Conservation (phyloP, 1,284 basidiomycete genomes). For the Apiotrichum sp. region DNA sequence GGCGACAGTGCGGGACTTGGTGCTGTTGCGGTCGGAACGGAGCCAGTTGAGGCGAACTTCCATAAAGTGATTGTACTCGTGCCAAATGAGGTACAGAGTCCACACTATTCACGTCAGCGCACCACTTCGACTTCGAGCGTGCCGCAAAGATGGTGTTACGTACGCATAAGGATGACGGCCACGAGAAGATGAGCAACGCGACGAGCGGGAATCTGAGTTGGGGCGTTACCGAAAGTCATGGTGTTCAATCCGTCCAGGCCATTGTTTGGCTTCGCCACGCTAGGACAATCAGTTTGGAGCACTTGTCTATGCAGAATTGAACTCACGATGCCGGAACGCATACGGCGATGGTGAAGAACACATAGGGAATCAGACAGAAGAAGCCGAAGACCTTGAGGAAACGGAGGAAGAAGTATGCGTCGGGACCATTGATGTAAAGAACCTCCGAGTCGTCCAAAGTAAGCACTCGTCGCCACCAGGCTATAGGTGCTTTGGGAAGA, state of each 20-base stretch:
- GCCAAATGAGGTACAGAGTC: conserved; percentile 73
- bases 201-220: conserved; percentile 50
- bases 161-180: conserved; percentile 67
- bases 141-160: conserved; percentile 31
- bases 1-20: conserved; percentile 81
- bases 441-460: conserved; percentile 33
- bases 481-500: conserved; percentile 24
- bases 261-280: conserved; percentile 32
- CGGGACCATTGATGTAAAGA: conserved; percentile 68
- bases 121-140: not conserved
- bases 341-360: conserved; percentile 52
- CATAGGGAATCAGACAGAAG: conserved; percentile 73
- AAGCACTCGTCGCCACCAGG: conserved; percentile 39
- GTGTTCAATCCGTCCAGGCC: conserved; percentile 60
- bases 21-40: conserved; percentile 65
- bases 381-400: conserved; percentile 53
- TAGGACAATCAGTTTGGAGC: not conserved
- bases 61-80: conserved; percentile 76
- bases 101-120: conserved; percentile 54
- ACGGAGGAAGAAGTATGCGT: conserved; percentile 89
- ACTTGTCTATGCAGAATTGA: too few relatives aligned
- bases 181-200: conserved; percentile 71
- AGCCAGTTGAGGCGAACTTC: conserved; percentile 78
- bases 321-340: conserved; percentile 41
- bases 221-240: conserved; percentile 78